Conservation (phyloP, 768 basidiomycete genomes). For the Melanogaster broomeanus region DNA sequence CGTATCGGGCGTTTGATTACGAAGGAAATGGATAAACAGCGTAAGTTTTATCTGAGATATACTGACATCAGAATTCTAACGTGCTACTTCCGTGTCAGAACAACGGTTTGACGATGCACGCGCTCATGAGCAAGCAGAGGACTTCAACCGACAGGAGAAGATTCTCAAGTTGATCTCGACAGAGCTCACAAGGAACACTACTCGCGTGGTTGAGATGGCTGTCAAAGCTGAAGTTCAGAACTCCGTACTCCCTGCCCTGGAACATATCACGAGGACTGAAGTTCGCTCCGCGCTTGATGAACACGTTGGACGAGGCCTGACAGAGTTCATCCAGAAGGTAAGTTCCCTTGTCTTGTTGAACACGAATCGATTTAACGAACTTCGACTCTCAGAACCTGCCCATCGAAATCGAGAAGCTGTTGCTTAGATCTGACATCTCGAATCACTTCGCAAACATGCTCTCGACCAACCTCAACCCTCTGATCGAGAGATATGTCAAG, state of each 20-base stretch:
- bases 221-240: slow-evolving; percentile 84
- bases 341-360: background rate
- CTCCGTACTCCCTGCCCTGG: slow-evolving; percentile 80
- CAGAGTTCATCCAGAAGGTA: slow-evolving; percentile 75
- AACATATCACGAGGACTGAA: slow-evolving; percentile 79
- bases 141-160: slow-evolving; percentile 85
- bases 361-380: slow-evolving; percentile 4
- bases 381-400: slow-evolving; percentile 60
- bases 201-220: slow-evolving; percentile 85
- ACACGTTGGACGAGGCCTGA: slow-evolving; percentile 73
- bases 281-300: slow-evolving; percentile 77
- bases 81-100: slow-evolving; percentile 45
- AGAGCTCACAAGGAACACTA: slow-evolving; percentile 85
- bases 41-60: slow-evolving; percentile 45
- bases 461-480: slow-evolving; percentile 68
- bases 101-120: slow-evolving; percentile 84
- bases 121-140: slow-evolving; percentile 73
- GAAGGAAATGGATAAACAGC: slow-evolving; percentile 90
- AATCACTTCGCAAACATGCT: slow-evolving; percentile 76
- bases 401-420: slow-evolving; percentile 74
- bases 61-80: slow-evolving; percentile 6
- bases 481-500: slow-evolving; percentile 82
- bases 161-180: slow-evolving; percentile 87
- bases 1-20: slow-evolving; percentile 78
- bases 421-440: slow-evolving; percentile 75